Conservation (phyloP, 139 green algal genomes). For the Volvox reticuliferus region DNA sequence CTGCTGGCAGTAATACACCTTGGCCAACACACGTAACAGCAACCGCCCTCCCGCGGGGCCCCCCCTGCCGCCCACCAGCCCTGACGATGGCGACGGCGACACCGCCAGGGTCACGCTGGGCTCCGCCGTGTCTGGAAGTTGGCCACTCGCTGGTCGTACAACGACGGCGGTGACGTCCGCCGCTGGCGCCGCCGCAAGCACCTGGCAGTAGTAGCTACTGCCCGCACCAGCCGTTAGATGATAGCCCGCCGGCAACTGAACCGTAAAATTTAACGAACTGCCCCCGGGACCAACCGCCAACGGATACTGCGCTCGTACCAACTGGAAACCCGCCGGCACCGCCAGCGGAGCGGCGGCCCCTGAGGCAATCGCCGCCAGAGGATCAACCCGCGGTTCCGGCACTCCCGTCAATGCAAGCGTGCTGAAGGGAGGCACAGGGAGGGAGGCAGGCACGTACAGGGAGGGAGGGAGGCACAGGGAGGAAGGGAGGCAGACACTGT, state of each 20-base stretch:
- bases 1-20: slow-evolving; percentile 86
- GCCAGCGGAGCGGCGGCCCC: background rate
- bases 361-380: slow-evolving; percentile 11
- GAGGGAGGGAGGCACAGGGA: no score
- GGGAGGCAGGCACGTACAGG: no score
- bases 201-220: slow-evolving; percentile 56
- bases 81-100: background rate
- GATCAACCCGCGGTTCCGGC: slow-evolving; percentile 63
- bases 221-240: slow-evolving; percentile 76
- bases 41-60: background rate
- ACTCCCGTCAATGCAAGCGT: slow-evolving; percentile 72
- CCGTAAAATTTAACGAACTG: slow-evolving; percentile 44
- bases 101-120: slow-evolving; percentile 23
- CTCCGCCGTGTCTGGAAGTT: background rate
- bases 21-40: slow-evolving; percentile 49
- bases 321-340: slow-evolving; percentile 31
- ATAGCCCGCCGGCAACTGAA: slow-evolving; percentile 70
- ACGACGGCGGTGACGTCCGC: slow-evolving; percentile 11
- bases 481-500: no score
- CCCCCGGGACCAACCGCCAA: slow-evolving; percentile 5
- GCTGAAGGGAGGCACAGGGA: no score
- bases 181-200: background rate
- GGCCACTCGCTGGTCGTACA: slow-evolving; percentile 14
- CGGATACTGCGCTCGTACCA: slow-evolving; percentile 49
- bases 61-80: background rate